A percentile compares a stretch with the other conserved stretches of the same genome.
These are phyloP conservation scores for Neodidymelliopsis sp. DNA, from an alignment of 2,329 filamentous ascomycete genomes.

Conservation along the genomic window DNA sequence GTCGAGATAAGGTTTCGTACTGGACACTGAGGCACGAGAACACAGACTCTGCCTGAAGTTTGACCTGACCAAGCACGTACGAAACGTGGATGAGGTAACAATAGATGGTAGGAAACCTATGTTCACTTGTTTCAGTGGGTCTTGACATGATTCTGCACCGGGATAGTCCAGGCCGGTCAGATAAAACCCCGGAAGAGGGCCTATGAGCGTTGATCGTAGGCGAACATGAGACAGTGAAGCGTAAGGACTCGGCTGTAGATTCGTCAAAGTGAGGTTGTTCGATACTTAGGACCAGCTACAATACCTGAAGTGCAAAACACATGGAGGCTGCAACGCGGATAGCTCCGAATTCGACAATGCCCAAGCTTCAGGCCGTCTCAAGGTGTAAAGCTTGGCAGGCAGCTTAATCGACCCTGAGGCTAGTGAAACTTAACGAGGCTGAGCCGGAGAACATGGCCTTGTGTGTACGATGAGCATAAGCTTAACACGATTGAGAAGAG, in stretches of 20 bases:
- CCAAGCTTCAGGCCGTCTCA: slow-evolving; percentile 32
- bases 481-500: too few species aligned
- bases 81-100: slow-evolving; percentile 39
- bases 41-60: slow-evolving; percentile 17
- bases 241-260: slow-evolving; percentile 9
- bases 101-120: slow-evolving; percentile 23
- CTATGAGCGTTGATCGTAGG: slow-evolving; percentile 12
- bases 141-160: slow-evolving; percentile 16
- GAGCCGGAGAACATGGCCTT: slow-evolving; percentile 13
- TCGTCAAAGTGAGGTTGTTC: background rate
- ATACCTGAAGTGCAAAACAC: slow-evolving; percentile 4
- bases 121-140: slow-evolving; percentile 27
- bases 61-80: slow-evolving; percentile 14
- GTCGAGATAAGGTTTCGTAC: slow-evolving; percentile 26
- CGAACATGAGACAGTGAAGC: slow-evolving; percentile 22
- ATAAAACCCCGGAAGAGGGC: slow-evolving; percentile 11
- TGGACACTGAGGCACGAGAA: slow-evolving; percentile 23
- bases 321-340: slow-evolving; percentile 1
- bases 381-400: slow-evolving; percentile 34
- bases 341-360: slow-evolving; percentile 13
- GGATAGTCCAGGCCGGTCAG: slow-evolving; percentile 8
- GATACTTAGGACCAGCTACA: slow-evolving; percentile 8
- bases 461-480: background rate
- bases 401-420: slow-evolving; percentile 27
- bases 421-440: slow-evolving; percentile 34